Base-by-base conservation (phyloP, 495 filamentous ascomycete genomes). In the Penicillium riverlandense region DNA sequence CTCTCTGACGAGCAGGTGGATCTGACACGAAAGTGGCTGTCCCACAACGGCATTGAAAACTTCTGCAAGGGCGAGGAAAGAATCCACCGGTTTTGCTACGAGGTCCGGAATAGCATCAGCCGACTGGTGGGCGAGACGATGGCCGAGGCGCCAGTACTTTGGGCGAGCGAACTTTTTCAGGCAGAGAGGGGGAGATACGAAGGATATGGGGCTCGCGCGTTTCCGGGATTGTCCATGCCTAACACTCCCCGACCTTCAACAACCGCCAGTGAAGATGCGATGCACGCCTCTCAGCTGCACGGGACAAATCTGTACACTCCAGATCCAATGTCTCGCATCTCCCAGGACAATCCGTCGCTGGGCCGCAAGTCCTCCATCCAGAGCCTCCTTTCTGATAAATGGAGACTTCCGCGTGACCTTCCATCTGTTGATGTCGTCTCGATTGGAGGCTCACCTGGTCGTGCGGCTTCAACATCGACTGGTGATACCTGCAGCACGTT, bases 21-120 rank as follows among this genome's bases (percentile, higher is more conserved):
- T 30, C 82, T 90, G 50, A 95, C 89, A 5, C 72, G 78, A 15
- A 84, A 82, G 41, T 98, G 92, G 88, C 65, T 98, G 37, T 79
- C 83, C 11, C 80, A 85, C 59, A 84, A 81, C 50, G 80, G 79
- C 9, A 79, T 96, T 14, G 90, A 92, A 61, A 96, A 96, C 54
- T 90, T 96, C 63, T 98, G 92, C 69, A 85, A 83, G 54, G 92
- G 90, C 12, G 92, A 98, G 57, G 92, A 98, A 66, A 72, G 92
- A 31, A 94, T 98, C 41, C 92, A 98, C 58, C 80, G 90, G 11
- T 95, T 98, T 59, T 94, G 84, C 59, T 82, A 90, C 38, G 92
- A 97, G 58, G 77, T 98, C 16, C 86, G 92, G 43, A 85, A 75
- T 44, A 95, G 87, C 51, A 82, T 95, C 62, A 84, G 76, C 55